These are phyloP conservation scores for Globisporangium megalacanthum DNA, from an alignment of 352 stramenopile genomes.

Conservation along the genomic window DNA sequence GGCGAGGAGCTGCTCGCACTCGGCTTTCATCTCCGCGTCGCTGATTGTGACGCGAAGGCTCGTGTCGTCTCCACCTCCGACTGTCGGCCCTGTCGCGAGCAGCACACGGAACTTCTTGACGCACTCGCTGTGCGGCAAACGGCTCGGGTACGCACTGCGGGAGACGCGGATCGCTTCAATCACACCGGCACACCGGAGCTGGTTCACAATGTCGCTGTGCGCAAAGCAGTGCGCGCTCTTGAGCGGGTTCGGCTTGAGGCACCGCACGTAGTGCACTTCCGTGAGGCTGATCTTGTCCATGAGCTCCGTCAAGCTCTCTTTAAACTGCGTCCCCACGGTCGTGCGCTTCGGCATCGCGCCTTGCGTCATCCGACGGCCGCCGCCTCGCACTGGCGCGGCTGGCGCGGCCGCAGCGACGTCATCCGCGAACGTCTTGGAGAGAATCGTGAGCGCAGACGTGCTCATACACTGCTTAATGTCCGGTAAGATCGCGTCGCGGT, in stretches of 20 bases:
- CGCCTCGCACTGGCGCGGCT: not conserved
- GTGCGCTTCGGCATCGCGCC: conserved; percentile 37
- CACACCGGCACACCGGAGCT: conserved; percentile 97
- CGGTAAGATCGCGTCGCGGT: conserved; percentile 93
- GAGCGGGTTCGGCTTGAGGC: conserved; percentile 98
- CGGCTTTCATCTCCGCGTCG: conserved; percentile 44
- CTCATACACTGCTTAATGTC: conserved; percentile 65
- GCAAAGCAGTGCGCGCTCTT: conserved; percentile 91
- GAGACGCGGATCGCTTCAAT: conserved; percentile 99
- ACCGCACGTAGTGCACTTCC: conserved; percentile 97
- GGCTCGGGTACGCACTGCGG: conserved; percentile 97
- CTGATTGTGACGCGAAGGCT: conserved; percentile 18
- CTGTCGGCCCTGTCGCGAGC: no score
- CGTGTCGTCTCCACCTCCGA: no score
- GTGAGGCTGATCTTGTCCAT: conserved; percentile 94
- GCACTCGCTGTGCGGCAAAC: conserved; percentile 87
- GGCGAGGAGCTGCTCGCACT: conserved; percentile 68
- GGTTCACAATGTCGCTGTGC: conserved; percentile 91
- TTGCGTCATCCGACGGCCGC: conserved; percentile 40
- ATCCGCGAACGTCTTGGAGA: conserved; percentile 67
- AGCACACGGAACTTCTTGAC: conserved; percentile 64
- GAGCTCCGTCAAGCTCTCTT: conserved; percentile 89
- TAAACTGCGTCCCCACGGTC: conserved; percentile 88
- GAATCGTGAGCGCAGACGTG: conserved; percentile 56
- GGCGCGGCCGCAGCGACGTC: conserved; percentile 12